These are phyloP conservation scores for Populus nigra DNA, from an alignment of 345 rosid species.

Conservation along the genomic window DNA sequence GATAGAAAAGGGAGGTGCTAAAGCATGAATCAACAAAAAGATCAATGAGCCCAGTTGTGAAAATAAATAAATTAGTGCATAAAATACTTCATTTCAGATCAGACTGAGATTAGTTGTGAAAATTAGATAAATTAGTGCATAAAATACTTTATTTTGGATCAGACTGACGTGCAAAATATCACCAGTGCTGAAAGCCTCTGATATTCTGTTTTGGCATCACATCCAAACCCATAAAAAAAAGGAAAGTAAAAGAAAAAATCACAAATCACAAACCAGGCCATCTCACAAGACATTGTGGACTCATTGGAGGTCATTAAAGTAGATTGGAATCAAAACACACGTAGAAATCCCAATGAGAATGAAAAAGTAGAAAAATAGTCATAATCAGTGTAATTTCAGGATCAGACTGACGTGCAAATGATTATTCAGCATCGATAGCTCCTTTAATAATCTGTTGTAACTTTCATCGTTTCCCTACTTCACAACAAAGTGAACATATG, in stretches of 20 bases:
- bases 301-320: background rate
- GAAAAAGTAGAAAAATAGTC: background rate
- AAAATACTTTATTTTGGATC: background rate
- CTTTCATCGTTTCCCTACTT: background rate
- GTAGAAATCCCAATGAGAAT: background rate
- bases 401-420: slow-evolving; percentile 69
- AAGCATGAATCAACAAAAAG: too few relatives aligned
- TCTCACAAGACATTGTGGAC: background rate
- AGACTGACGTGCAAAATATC: slow-evolving; percentile 12
- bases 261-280: background rate
- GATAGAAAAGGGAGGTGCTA: too few relatives aligned
- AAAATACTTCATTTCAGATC: too few relatives aligned
- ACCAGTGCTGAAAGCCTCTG: slow-evolving; percentile 27
- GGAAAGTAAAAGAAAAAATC: background rate
- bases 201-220: slow-evolving; percentile 20
- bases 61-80: too few relatives aligned
- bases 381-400: slow-evolving; percentile 14
- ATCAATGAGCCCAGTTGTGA: too few relatives aligned
- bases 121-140: too few relatives aligned
- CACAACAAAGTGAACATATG: too few relatives aligned
- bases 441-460: slow-evolving; percentile 33
- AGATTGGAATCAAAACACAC: too few relatives aligned
- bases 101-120: too few relatives aligned
- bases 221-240: slow-evolving; percentile 4
- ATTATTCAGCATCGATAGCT: slow-evolving; percentile 44